Evolutionary conservation across 495 filamentous ascomycete species (phyloP).

Genomic region (Xanthoparmelia taractica): DNA sequence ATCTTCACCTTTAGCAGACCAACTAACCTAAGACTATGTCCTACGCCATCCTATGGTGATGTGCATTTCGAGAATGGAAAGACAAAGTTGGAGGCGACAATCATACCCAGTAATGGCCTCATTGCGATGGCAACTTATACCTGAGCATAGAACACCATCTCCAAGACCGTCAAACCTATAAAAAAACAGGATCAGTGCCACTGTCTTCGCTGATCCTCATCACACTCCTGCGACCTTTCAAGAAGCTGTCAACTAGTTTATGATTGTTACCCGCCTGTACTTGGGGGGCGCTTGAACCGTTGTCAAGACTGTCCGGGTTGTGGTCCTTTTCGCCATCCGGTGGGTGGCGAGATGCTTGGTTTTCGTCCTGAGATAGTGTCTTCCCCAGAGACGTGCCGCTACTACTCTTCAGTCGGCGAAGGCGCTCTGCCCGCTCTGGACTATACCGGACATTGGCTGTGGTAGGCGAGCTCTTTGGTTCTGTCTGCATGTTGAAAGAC

Average conservation of each 20-base stretch:
- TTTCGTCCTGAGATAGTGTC: not conserved
- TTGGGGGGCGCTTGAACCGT: not conserved
- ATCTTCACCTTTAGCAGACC: not conserved
- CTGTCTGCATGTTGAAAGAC: slow-evolving; percentile 11
- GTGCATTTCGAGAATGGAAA: slow-evolving; percentile 31
- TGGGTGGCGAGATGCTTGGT: slow-evolving; percentile 3
- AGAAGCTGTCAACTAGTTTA: slow-evolving; percentile 23
- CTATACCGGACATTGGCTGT: slow-evolving; percentile 12
- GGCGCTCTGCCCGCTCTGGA: slow-evolving; percentile 24
- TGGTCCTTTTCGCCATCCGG: not conserved
- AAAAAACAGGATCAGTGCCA: slow-evolving; percentile 17
- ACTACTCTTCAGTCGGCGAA: slow-evolving; percentile 23
- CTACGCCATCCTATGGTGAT: not conserved
- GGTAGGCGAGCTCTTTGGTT: not conserved
- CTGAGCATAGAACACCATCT: slow-evolving; percentile 4
- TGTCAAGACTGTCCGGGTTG: not conserved
- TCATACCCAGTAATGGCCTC: not conserved
- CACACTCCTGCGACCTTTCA: slow-evolving; percentile 20
- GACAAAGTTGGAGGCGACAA: slow-evolving; percentile 5
- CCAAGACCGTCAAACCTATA: slow-evolving; percentile 13
- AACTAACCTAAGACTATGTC: not conserved
- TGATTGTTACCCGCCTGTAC: slow-evolving; percentile 2
- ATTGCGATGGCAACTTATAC: not conserved
- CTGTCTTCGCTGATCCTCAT: slow-evolving; percentile 21
- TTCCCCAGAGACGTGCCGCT: slow-evolving; percentile 14